Conservation (phyloP, 495 filamentous ascomycete genomes). For the Delitschia confertaspora region DNA sequence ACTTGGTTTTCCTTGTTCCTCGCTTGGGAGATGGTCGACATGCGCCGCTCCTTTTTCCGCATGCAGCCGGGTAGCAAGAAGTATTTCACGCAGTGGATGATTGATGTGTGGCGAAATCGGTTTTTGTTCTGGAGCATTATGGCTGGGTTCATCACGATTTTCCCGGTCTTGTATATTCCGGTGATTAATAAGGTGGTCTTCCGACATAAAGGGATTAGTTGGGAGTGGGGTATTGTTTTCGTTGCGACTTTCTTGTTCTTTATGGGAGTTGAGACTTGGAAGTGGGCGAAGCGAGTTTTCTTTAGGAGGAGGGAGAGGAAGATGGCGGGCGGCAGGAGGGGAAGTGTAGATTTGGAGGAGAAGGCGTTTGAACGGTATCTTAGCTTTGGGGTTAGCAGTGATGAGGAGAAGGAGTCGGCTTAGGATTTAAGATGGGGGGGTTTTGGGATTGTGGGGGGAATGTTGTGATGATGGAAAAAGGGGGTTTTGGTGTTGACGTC, state of each 20-base stretch:
- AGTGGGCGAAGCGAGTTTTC: constrained; percentile 48
- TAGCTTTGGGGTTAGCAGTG: constrained; percentile 10
- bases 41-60: constrained; percentile 32
- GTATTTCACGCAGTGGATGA: constrained; percentile 43
- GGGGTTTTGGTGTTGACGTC: no score
- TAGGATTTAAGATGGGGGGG: no score
- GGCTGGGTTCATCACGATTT: constrained; percentile 56
- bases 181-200: constrained; percentile 60
- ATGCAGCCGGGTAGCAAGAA: constrained; percentile 50
- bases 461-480: no score
- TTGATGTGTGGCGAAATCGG: constrained; percentile 58
- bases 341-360: constrained; percentile 20
- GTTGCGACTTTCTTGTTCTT: constrained; percentile 52
- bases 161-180: constrained; percentile 67
- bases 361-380: constrained; percentile 27
- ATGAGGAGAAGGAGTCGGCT: constrained; percentile 21
- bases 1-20: constrained; percentile 64
- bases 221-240: constrained; percentile 64
- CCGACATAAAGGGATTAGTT: constrained; percentile 62
- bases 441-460: no score
- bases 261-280: constrained; percentile 57
- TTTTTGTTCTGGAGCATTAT: constrained; percentile 69
- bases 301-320: constrained; percentile 22
- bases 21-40: constrained; percentile 41
- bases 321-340: constrained; percentile 3